phyloP scores from a whole-genome alignment of 1,284 basidiomycete genomes.

The Anthracocystis walkeri region DNA sequence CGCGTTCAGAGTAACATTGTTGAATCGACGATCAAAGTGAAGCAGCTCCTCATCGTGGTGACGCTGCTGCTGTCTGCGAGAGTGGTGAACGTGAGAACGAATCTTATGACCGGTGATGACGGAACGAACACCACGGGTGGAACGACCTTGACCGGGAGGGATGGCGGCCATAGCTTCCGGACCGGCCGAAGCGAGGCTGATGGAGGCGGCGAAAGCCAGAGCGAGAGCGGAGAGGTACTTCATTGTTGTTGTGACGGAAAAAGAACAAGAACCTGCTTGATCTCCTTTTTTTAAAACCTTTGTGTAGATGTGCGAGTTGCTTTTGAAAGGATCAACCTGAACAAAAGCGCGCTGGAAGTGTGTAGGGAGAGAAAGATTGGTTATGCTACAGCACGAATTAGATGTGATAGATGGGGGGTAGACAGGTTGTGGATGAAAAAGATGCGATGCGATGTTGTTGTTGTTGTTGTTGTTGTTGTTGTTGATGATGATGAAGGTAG shows the following conservation, averaged over 20 bases:
- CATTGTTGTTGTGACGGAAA: conserved; percentile 16
- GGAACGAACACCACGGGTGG: conserved; percentile 45
- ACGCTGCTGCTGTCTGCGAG: conserved; percentile 32
- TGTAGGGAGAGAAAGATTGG: background rate
- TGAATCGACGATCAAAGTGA: conserved; percentile 22
- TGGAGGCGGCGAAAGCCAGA: conserved; percentile 44
- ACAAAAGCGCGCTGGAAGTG: background rate
- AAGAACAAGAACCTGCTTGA: conserved; percentile 6
- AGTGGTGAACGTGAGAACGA: conserved; percentile 49
- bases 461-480: background rate
- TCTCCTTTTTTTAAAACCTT: background rate
- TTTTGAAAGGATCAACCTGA: conserved; percentile 6
- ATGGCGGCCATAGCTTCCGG: conserved; percentile 30
- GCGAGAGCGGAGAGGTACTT: conserved; percentile 53
- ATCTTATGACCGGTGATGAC: conserved; percentile 58
- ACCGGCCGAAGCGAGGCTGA: conserved; percentile 31
- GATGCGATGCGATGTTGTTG: background rate
- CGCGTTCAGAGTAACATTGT: conserved; percentile 39
- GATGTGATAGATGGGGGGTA: too few species aligned
- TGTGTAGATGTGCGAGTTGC: background rate
- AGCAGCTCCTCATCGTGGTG: conserved; percentile 22
- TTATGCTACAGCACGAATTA: background rate
- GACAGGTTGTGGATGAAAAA: too few species aligned
- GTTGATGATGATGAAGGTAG: conserved; percentile 2
- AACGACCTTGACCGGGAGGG: conserved; percentile 49